These are phyloP conservation scores for Claviceps lovelessii DNA, from an alignment of 2,329 filamentous ascomycete genomes.

Conservation along the genomic window DNA sequence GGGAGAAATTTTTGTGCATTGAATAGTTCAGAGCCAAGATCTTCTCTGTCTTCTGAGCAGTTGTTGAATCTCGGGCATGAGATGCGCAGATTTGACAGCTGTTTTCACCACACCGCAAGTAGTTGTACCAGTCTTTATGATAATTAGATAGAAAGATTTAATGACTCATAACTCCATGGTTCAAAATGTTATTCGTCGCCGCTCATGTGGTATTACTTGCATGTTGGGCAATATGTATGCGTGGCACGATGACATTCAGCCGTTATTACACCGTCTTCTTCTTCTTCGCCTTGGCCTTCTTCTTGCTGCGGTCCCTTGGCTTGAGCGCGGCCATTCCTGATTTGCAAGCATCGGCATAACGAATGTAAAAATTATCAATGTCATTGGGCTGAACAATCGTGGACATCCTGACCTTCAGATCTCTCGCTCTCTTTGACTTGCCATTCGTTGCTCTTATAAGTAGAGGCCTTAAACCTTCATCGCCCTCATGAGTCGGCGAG, in stretches of 20 bases:
- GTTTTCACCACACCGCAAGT: not conserved
- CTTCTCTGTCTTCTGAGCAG: not conserved
- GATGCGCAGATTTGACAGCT: not conserved
- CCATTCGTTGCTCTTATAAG: slow-evolving; percentile 77
- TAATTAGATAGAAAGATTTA: not conserved
- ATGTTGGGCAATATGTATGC: not conserved
- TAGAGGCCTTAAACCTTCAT: slow-evolving; percentile 48
- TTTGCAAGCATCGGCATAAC: slow-evolving; percentile 87
- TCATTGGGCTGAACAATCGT: slow-evolving; percentile 67
- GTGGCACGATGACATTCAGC: slow-evolving; percentile 29
- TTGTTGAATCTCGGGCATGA: not conserved
- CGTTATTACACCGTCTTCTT: slow-evolving; percentile 34
- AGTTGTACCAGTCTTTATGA: not conserved
- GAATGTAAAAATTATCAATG: slow-evolving; percentile 65
- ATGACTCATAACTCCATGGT: not conserved
- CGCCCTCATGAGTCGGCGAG: not conserved
- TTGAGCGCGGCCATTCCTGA: slow-evolving; percentile 76
- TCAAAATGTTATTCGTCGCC: not conserved
- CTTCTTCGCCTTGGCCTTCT: slow-evolving; percentile 64
- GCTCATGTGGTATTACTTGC: not conserved
- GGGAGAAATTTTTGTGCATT: not conserved
- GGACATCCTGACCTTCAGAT: slow-evolving; percentile 57
- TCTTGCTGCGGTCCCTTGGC: slow-evolving; percentile 83
- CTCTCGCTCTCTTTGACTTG: slow-evolving; percentile 43
- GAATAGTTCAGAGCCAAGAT: not conserved